Evolutionary conservation across 805 yeast species (phyloP).

Genomic region (Metschnikowia cerradonensis): DNA sequence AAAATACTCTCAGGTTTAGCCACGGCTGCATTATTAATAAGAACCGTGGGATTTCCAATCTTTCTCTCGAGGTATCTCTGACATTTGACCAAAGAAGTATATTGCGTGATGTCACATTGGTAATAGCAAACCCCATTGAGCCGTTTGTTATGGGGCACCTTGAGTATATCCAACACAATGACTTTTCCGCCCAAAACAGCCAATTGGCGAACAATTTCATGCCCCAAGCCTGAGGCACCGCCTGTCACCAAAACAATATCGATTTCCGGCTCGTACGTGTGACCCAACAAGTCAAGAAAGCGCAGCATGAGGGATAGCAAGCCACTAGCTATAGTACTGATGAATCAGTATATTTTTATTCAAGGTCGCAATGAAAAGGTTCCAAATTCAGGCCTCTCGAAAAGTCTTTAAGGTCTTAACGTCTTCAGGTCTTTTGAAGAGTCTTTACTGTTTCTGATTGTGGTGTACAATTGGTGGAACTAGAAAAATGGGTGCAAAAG

Average conservation of each 20-base stretch:
- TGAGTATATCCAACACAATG: conserved; percentile 59
- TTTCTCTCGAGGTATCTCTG: conserved; percentile 40
- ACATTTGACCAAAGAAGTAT: conserved; percentile 39
- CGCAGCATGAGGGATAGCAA: neutral
- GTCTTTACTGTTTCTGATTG: too few species aligned
- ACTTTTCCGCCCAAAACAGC: conserved; percentile 44
- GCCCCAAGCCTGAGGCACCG: conserved; percentile 77
- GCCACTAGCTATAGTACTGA: neutral
- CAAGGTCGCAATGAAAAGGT: too few species aligned
- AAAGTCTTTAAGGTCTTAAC: too few species aligned
- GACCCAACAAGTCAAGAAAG: conserved; percentile 39
- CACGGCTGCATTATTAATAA: conserved; percentile 86
- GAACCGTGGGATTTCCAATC: conserved; percentile 58
- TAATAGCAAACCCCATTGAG: conserved; percentile 48
- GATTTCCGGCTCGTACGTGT: conserved; percentile 44
- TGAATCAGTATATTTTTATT: neutral
- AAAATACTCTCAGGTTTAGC: conserved; percentile 54
- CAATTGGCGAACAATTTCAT: conserved; percentile 50
- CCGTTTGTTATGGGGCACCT: conserved; percentile 35
- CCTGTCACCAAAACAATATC: conserved; percentile 81
- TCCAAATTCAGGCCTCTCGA: too few species aligned
- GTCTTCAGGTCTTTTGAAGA: too few species aligned
- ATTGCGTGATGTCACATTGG: conserved; percentile 65
- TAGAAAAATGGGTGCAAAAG: too few species aligned
- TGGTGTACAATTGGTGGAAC: too few species aligned